phyloP scores from a whole-genome alignment of 116 monocot genomes.

The Papilionanthe hybrid region DNA sequence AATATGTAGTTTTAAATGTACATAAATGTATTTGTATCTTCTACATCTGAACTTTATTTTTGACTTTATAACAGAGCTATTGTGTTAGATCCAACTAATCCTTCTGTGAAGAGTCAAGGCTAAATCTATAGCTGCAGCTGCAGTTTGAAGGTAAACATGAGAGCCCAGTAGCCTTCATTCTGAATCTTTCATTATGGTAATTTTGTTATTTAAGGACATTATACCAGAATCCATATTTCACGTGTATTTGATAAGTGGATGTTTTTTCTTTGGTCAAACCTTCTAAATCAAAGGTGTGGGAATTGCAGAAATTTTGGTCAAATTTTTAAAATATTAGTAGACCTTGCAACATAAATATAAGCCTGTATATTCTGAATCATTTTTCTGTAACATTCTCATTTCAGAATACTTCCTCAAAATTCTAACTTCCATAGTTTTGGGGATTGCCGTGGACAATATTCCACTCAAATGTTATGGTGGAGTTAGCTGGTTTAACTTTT shows the following conservation, averaged over 20 bases:
- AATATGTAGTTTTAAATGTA: too few relatives aligned
- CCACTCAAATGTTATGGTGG: not conserved
- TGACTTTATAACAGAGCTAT: slow-evolving; percentile 52
- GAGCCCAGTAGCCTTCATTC: not conserved
- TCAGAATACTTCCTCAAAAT: not conserved
- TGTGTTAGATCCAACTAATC: slow-evolving; percentile 85
- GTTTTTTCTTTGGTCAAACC: not conserved
- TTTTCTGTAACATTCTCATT: not conserved
- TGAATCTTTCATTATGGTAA: not conserved
- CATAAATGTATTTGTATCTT: not conserved
- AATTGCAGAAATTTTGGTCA: not conserved
- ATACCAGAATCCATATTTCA: not conserved
- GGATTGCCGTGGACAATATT: not conserved
- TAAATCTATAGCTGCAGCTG: slow-evolving; percentile 78
- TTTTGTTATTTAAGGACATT: not conserved
- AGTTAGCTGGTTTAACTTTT: not conserved
- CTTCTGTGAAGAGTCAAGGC: slow-evolving; percentile 85
- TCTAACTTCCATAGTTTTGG: not conserved
- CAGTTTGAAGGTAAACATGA: slow-evolving; percentile 69
- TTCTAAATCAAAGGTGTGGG: not conserved
- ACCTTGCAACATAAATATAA: not conserved
- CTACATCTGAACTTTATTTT: not conserved
- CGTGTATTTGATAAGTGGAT: not conserved
- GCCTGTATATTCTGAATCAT: not conserved
- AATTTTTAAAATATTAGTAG: not conserved